Evolutionary conservation across 305 asterid species (phyloP).

Genomic region (Stenogyne calaminthoides): DNA sequence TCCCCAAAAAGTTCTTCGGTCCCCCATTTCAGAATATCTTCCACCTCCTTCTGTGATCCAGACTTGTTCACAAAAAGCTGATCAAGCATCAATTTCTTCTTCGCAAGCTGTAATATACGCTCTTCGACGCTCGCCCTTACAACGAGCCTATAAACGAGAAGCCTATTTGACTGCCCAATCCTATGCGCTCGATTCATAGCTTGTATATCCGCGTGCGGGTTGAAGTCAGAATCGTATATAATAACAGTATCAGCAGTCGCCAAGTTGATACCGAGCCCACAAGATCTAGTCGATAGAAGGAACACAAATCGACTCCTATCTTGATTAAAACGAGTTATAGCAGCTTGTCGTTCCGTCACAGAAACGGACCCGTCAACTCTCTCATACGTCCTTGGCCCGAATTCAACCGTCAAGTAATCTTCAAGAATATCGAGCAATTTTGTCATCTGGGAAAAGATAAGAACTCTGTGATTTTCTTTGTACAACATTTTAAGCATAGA

Average conservation of each 20-base stretch:
- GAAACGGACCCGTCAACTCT: constrained; percentile 99
- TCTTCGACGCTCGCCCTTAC: constrained; percentile 99
- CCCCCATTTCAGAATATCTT: constrained; percentile 95
- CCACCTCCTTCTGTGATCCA: constrained; percentile 95
- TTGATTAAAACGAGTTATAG: constrained; percentile 94
- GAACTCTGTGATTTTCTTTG: constrained; percentile 92
- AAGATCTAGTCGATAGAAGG: constrained; percentile 91
- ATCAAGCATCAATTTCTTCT: constrained; percentile 96
- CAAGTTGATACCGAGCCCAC: constrained; percentile 99
- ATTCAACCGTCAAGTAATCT: constrained; percentile 89
- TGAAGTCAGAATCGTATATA: constrained; percentile 96
- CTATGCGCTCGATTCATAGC: constrained; percentile 99
- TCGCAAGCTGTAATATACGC: constrained; percentile 96
- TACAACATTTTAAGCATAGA: constrained; percentile 88
- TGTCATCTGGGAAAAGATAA: constrained; percentile 97
- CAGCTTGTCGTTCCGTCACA: constrained; percentile 81
- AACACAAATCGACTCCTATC: constrained; percentile 92
- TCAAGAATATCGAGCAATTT: constrained; percentile 95
- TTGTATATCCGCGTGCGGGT: constrained; percentile 99
- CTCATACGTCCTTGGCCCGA: constrained; percentile 90
- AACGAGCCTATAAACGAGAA: constrained; percentile 92
- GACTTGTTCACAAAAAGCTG: constrained; percentile 93
- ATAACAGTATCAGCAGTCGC: constrained; percentile 99
- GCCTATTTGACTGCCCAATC: constrained; percentile 92
- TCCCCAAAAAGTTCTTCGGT: constrained; percentile 94